A percentile compares a stretch with the other conserved stretches of the same genome.
Conservation (phyloP, 2,329 filamentous ascomycete species). For the Rugonectria rugulosa region DNA sequence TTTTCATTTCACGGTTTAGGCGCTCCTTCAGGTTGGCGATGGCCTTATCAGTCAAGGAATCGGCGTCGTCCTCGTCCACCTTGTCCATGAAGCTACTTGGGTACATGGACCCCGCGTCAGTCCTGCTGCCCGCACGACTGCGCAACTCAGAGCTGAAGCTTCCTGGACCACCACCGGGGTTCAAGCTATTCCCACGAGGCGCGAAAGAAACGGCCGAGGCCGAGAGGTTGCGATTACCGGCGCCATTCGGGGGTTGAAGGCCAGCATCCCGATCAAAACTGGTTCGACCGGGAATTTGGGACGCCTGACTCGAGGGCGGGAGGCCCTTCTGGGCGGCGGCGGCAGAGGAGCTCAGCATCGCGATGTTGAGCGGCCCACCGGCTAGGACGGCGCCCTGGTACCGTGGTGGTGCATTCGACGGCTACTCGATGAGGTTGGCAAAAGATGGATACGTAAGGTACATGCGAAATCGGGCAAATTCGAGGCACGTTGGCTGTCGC, state of each 20-base stretch:
- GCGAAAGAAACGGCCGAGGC: constrained; percentile 68
- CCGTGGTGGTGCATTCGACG: constrained; percentile 48
- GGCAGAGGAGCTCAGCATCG: constrained; percentile 45
- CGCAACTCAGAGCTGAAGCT: constrained; percentile 92
- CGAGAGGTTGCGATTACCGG: constrained; percentile 54
- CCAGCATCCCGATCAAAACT: constrained; percentile 62
- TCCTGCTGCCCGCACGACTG: constrained; percentile 55
- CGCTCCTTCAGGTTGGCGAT: constrained; percentile 80
- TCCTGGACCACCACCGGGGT: constrained; percentile 74
- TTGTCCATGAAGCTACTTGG: constrained; percentile 59
- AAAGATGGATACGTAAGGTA: too few species aligned
- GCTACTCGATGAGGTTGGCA: constrained; percentile 25
- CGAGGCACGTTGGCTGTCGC: constrained; percentile 16
- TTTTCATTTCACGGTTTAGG: constrained; percentile 95
- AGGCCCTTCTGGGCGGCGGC: constrained; percentile 41
- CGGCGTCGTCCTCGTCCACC: constrained; percentile 68
- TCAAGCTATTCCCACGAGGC: constrained; percentile 73
- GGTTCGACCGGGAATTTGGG: constrained; percentile 42
- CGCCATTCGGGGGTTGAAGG: constrained; percentile 59
- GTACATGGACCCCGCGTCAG: constrained; percentile 46
- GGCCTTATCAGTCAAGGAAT: constrained; percentile 71
- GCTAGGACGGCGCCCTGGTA: constrained; percentile 48
- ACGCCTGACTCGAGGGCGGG: constrained; percentile 43
- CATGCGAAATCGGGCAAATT: constrained; percentile 26
- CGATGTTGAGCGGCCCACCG: constrained; percentile 46